A percentile compares a stretch with the other conserved stretches of the same genome.
Evolutionary conservation across 331 rosid genomes (phyloP).

Genomic region (Pyracantha coccinea): DNA sequence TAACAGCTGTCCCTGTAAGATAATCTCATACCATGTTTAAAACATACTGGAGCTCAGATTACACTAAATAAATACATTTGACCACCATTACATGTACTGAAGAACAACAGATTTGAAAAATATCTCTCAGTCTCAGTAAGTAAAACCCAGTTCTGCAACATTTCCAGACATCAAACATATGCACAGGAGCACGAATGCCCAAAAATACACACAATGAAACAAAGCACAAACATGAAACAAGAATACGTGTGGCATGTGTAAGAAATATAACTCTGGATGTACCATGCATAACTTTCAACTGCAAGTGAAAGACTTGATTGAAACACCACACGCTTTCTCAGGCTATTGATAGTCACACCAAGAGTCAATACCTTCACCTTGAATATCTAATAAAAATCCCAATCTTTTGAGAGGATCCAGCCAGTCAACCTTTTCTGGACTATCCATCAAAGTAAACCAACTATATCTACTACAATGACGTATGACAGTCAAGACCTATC

Average conservation of each 20-base stretch:
- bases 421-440: background rate
- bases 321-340: background rate
- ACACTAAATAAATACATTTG: background rate
- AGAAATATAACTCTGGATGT: background rate
- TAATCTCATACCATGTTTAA: background rate
- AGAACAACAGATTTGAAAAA: background rate
- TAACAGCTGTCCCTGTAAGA: constrained; percentile 6
- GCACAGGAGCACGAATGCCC: background rate
- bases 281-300: background rate
- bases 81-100: background rate
- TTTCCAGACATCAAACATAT: background rate
- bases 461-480: background rate
- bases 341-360: background rate
- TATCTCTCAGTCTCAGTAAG: background rate
- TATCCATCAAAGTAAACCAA: background rate
- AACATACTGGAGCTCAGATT: background rate
- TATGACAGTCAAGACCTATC: background rate
- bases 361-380: background rate
- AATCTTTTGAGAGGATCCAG: background rate
- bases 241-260: background rate
- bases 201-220: background rate
- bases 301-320: background rate
- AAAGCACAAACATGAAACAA: background rate
- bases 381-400: background rate
- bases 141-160: background rate